These are phyloP conservation scores for Fomitopsis pinicola DNA, from an alignment of 1,284 basidiomycete species.

Conservation along the genomic window DNA sequence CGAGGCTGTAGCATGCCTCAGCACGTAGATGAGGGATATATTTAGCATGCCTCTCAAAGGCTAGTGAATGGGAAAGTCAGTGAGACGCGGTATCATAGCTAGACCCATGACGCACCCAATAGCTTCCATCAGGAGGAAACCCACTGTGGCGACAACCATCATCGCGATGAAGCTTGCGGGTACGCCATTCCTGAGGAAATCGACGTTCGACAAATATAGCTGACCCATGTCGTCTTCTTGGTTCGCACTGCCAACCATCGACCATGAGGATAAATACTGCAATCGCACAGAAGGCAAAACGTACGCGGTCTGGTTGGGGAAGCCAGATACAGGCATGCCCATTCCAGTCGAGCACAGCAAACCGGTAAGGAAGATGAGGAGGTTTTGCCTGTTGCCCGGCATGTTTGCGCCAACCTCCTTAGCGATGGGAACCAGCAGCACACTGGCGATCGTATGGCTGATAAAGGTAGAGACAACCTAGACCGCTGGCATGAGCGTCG, in stretches of 20 bases:
- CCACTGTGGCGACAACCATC: constrained; percentile 77
- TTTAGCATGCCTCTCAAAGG: too few species aligned
- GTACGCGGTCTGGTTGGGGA: constrained; percentile 95
- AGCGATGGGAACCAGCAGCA: constrained; percentile 95
- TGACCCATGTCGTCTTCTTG: constrained; percentile 96
- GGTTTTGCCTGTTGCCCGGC: constrained; percentile 61
- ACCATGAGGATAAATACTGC: not conserved
- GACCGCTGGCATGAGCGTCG: not conserved
- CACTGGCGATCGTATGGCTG: constrained; percentile 95
- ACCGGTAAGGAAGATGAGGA: constrained; percentile 90
- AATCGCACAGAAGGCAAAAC: constrained; percentile 28
- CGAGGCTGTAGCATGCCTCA: too few species aligned
- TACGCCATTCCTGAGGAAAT: constrained; percentile 93
- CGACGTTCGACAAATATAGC: constrained; percentile 78
- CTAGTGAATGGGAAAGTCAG: too few species aligned
- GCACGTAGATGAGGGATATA: too few species aligned
- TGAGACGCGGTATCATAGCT: too few species aligned
- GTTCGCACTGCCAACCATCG: constrained; percentile 57
- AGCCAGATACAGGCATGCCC: constrained; percentile 97
- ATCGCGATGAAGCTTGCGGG: constrained; percentile 88
- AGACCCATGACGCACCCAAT: constrained; percentile 47
- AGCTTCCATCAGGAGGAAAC: constrained; percentile 71
- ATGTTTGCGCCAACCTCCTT: constrained; percentile 83
- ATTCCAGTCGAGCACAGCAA: constrained; percentile 94
- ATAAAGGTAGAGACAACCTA: constrained; percentile 87